Conservation (phyloP, 176 grass and related monocot species). For the Zea luxurians region DNA sequence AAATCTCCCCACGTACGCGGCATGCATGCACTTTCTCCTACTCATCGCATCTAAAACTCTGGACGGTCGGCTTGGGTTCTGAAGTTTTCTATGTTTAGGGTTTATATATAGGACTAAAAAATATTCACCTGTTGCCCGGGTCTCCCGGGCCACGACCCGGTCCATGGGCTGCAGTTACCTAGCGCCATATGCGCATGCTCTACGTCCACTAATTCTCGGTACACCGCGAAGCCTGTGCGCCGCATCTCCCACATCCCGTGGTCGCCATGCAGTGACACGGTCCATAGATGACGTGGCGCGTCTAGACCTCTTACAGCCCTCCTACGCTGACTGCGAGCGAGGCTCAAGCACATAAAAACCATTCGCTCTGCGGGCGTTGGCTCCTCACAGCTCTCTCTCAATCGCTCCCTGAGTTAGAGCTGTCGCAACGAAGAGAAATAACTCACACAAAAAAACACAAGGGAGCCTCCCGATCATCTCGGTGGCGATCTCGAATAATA, state of each 20-base stretch:
- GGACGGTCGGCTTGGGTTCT: not conserved
- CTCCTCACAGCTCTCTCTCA: conserved; percentile 61
- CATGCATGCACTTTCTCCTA: not conserved
- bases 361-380: not conserved
- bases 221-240: not conserved
- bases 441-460: conserved; percentile 34
- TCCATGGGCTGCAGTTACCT: conserved; percentile 22
- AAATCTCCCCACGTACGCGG: not conserved
- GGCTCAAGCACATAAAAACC: conserved; percentile 36
- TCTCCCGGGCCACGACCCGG: conserved; percentile 2
- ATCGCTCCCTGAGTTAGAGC: conserved; percentile 56
- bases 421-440: conserved; percentile 49
- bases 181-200: conserved; percentile 4
- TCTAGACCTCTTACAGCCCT: not conserved
- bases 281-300: conserved; percentile 9
- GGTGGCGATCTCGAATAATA: conserved; percentile 24
- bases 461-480: conserved; percentile 21
- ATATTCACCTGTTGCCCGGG: conserved; percentile 1
- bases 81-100: conserved; percentile 8
- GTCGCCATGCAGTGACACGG: not conserved
- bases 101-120: not conserved
- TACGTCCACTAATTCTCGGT: not conserved
- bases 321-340: not conserved
- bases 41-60: not conserved
- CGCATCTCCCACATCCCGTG: not conserved